phyloP scores from a whole-genome alignment of 2,329 filamentous ascomycete species.

The Fusarium lateritium region DNA sequence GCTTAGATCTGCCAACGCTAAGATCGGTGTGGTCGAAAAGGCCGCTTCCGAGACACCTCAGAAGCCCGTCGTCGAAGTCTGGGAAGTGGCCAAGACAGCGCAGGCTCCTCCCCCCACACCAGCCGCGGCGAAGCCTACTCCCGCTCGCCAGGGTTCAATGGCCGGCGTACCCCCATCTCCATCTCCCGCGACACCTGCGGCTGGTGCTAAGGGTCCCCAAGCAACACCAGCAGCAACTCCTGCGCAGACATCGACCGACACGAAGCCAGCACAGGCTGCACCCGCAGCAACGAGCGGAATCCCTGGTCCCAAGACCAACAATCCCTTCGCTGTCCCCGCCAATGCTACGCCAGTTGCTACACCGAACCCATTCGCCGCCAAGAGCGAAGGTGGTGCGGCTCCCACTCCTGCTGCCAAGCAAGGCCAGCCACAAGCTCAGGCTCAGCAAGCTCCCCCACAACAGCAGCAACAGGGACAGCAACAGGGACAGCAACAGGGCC shows the following conservation, averaged over 20 bases:
- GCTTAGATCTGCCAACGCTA: constrained; percentile 74
- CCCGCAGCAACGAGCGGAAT: constrained; percentile 40
- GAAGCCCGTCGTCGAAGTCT: constrained; percentile 87
- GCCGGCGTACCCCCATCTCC: constrained; percentile 44
- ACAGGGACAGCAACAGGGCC: neutral
- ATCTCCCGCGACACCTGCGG: constrained; percentile 42
- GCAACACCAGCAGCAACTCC: constrained; percentile 30
- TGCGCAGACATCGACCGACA: constrained; percentile 8
- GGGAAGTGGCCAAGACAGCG: constrained; percentile 79
- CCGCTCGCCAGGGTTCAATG: constrained; percentile 43
- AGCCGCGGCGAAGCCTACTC: constrained; percentile 44
- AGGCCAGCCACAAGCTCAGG: constrained; percentile 31
- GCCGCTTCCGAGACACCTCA: constrained; percentile 90
- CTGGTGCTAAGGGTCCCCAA: constrained; percentile 24
- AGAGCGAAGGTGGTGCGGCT: constrained; percentile 36
- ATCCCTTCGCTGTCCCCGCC: constrained; percentile 53
- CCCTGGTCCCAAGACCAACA: constrained; percentile 46
- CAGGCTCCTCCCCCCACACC: constrained; percentile 50
- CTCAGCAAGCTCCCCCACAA: constrained; percentile 34
- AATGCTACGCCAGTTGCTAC: constrained; percentile 30
- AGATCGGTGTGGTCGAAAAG: constrained; percentile 83
- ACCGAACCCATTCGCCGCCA: constrained; percentile 51
- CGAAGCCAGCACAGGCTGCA: constrained; percentile 36
- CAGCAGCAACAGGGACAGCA: constrained; percentile 30
- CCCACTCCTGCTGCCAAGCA: constrained; percentile 36